Base-by-base conservation (phyloP, 176 grass and related monocot genomes). In the Ananas comosus region DNA sequence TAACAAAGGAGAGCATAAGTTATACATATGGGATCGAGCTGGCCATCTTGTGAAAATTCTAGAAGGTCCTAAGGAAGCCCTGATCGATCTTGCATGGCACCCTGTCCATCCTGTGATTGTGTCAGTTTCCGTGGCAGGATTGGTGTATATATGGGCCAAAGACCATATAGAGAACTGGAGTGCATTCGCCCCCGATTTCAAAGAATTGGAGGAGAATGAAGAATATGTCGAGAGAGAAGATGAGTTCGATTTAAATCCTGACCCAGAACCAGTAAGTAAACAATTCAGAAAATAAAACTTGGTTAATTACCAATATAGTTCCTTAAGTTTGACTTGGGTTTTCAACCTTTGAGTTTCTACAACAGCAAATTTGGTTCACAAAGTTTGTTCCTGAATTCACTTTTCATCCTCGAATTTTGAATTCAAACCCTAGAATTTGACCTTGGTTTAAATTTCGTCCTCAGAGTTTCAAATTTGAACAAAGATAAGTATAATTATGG, bases 101-200 rank as follows among this genome's bases (percentile, higher is more conserved):
- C 93, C 89, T 76, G 63, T 92, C 61, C 77, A 83, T 51, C 93
- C 93, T 28, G 82, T 91, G 69, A 88, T 97, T 64, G 79, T 69
- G 25, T 90, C 91, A 18, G 91, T 96, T 19, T 96, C 91, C 65
- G 91, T 96, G 17, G 78, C 87, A 61, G 91, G 91, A 27, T 77
- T 80, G 50, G 77, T 75, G 51, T 96, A 90, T 64, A 86, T 96
- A 75, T 96, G 91, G 91, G 91, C 91, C 51, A 96, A 96, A 75
- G 91, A 96, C 57, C 83, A 96, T 66, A 77, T 85, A 56, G 91
- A 96, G 75, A 83, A 97, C 68, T 99, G 94, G 94, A 93, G 94
- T 70, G 90, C 94, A 12, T 99, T 99, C 84, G 94, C 94, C 78
- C 94, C 94, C 64, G 94, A 99, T 80, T 99, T 99, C 11, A 79